phyloP scores from a whole-genome alignment of 148 eudicot genomes.

The Rheum nobile region DNA sequence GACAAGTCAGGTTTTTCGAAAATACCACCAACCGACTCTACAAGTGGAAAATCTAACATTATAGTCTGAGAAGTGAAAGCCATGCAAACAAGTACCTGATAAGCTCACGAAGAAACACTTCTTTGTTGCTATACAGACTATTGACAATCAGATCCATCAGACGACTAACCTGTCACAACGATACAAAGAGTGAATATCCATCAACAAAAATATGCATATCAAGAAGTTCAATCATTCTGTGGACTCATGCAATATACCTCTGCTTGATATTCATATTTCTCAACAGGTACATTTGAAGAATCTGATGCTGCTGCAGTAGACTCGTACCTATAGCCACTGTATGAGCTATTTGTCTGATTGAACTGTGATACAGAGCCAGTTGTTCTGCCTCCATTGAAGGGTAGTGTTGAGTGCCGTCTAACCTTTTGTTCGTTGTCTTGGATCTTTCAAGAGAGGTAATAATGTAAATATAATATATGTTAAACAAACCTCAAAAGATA shows the following conservation, averaged over 20 bases:
- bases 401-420: constrained; percentile 37
- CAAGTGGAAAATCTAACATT: not conserved
- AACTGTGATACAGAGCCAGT: constrained; percentile 15
- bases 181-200: not conserved
- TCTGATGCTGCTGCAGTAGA: constrained; percentile 77
- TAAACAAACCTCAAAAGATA: not conserved
- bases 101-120: constrained; percentile 89
- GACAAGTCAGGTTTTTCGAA: not conserved
- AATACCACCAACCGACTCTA: not conserved
- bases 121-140: constrained; percentile 95
- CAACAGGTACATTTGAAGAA: constrained; percentile 44
- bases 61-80: not conserved
- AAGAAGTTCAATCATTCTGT: not conserved
- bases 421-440: constrained; percentile 23
- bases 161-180: constrained; percentile 70
- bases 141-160: constrained; percentile 98
- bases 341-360: constrained; percentile 20
- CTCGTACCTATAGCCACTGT: constrained; percentile 35
- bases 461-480: not conserved
- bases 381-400: constrained; percentile 17
- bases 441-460: constrained; percentile 11
- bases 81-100: constrained; percentile 48
- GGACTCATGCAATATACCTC: constrained; percentile 36
- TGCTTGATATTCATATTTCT: constrained; percentile 92
- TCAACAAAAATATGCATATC: not conserved